A percentile compares a stretch with the other conserved stretches of the same genome.
phyloP scores from a whole-genome alignment of 1,284 basidiomycete genomes.

The Fomitopsis schrenkii region DNA sequence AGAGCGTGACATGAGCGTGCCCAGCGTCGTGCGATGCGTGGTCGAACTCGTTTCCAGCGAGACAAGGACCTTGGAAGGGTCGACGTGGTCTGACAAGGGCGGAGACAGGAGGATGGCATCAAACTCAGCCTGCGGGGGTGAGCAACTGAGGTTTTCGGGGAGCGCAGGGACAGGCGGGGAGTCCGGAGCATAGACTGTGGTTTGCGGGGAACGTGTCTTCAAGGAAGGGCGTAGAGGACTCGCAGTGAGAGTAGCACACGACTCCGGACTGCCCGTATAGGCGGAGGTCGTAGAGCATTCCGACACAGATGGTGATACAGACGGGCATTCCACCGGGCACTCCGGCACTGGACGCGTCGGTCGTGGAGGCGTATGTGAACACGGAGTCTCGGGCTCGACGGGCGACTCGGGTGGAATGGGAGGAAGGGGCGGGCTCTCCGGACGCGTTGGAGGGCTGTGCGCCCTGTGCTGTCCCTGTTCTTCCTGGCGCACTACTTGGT shows the following conservation, averaged over 20 bases:
- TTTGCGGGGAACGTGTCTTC: constrained; percentile 33
- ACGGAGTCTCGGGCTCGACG: constrained; percentile 6
- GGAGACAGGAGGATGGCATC: constrained; percentile 61
- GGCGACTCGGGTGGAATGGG: constrained; percentile 36
- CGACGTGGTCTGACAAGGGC: constrained; percentile 41
- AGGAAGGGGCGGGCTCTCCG: constrained; percentile 52
- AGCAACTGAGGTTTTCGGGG: constrained; percentile 27
- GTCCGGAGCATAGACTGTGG: constrained; percentile 28
- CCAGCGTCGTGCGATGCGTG: constrained; percentile 58
- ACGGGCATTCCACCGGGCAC: constrained; percentile 2
- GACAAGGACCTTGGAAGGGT: constrained; percentile 61
- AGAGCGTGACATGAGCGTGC: constrained; percentile 60
- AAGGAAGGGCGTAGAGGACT: constrained; percentile 37
- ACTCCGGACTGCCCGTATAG: constrained; percentile 11
- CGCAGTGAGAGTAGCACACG: constrained; percentile 6
- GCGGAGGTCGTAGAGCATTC: background rate
- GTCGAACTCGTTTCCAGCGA: constrained; percentile 66
- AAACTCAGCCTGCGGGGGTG: constrained; percentile 49
- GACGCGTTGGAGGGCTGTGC: constrained; percentile 25
- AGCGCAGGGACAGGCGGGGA: constrained; percentile 34
- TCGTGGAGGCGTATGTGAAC: constrained; percentile 27
- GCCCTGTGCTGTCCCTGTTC: constrained; percentile 15
- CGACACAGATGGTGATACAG: background rate
- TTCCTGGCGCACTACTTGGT: constrained; percentile 20
- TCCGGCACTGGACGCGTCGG: constrained; percentile 32